Base-by-base conservation (phyloP, 176 grass and related monocot species). In the Bonia amplexicaulis region DNA sequence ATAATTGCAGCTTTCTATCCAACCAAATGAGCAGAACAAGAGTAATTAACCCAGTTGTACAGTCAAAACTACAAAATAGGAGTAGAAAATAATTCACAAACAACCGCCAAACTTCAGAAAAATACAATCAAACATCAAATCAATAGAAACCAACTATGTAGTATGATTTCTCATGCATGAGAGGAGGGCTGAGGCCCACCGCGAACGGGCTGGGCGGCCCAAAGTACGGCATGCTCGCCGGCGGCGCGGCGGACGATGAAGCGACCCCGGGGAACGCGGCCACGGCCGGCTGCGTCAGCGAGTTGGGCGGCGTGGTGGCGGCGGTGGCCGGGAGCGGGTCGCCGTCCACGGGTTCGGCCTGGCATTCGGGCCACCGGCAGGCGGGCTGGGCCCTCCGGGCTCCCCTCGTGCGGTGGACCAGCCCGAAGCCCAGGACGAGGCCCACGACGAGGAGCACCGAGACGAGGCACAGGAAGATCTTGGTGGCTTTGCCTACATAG, bases 401-500 rank as follows among this genome's bases (percentile, higher is more conserved):
- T 39, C 64, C 93, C 89, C 91, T 86, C 40, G 83, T 82, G 22
- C 57, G 95, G 57, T 53, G 74, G 14, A 74, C 84, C 19, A 98
- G 76, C 8, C 91, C 93, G 69, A 98, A 83, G 55, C 95, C 91
- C 23, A 92, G 81, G 71, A 93, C 62, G 45, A 95, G 85, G 66
- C 91, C 93, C 20, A 42, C 76, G 46, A 98, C 78, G 75, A 90
- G 45, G 25, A 95, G 33, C 44, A 82, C 85, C 31, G 73, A 83
- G 6, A 88, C 80, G 6, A 95, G 76, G 82, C 90, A 52, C 80
- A 93, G 90, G 88, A 97, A 97, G 92, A 94, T 93, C 90, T 94
- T 97, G 84, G 95, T 94, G 25, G 95, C 92, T 59, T 97, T 97
- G 59, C 95, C 95, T 61, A 97, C 87, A 76, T 97, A 97, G 80